A percentile compares a stretch with the other conserved stretches of the same genome.
Evolutionary conservation across 257 asterid species (phyloP).

Genomic region (Coffea eugenioides): DNA sequence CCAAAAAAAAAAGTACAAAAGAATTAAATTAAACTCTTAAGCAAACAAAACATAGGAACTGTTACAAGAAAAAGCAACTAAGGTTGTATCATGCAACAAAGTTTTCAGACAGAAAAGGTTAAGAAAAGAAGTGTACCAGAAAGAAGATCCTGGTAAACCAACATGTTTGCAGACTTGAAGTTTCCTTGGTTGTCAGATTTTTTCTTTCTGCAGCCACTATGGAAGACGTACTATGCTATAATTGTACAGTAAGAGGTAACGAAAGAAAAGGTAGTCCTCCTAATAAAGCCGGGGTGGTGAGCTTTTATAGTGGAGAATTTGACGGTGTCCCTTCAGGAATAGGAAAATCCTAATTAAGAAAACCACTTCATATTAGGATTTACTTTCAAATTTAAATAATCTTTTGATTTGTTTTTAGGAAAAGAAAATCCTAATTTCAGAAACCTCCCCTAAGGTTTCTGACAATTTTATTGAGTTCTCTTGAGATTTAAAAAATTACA

Average conservation of each 20-base stretch:
- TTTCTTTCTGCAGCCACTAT: not conserved
- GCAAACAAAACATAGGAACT: not conserved
- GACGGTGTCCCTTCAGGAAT: not conserved
- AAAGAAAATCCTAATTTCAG: not conserved
- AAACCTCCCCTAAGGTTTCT: too few relatives aligned
- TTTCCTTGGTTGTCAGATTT: not conserved
- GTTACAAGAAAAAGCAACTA: not conserved
- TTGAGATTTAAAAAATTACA: too few relatives aligned
- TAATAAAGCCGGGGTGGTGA: not conserved
- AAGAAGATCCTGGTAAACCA: constrained; percentile 59
- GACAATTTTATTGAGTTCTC: too few relatives aligned
- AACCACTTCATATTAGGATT: too few relatives aligned
- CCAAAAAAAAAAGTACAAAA: not conserved
- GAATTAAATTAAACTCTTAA: not conserved
- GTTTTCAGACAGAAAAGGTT: not conserved
- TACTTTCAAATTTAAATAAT: too few relatives aligned
- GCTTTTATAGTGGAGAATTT: constrained; percentile 6
- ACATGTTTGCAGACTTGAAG: constrained; percentile 29
- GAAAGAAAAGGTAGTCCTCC: not conserved
- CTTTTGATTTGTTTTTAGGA: not conserved
- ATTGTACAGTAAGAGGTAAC: not conserved
- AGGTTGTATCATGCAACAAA: not conserved
- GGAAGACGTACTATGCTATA: not conserved
- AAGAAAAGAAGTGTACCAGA: constrained; percentile 22
- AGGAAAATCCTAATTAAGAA: not conserved